phyloP scores from a whole-genome alignment of 208 protist genomes.

The Acanthamoeba royreba region DNA sequence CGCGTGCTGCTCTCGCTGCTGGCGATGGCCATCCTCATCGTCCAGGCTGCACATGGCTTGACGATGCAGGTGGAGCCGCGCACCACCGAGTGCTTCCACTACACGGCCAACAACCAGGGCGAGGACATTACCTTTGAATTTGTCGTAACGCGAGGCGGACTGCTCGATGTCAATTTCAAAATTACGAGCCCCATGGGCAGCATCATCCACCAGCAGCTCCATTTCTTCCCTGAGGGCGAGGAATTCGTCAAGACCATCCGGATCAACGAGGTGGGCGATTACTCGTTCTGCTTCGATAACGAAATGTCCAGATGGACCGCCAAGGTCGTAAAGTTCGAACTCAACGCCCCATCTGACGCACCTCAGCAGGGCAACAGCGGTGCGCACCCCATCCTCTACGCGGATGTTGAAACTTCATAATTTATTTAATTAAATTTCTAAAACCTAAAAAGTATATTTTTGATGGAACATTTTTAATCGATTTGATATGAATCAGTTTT shows the following conservation, averaged over 20 bases:
- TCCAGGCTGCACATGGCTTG: neutral
- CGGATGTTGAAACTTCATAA: no score
- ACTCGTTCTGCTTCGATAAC: constrained; percentile 11
- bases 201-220: neutral
- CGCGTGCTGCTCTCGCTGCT: neutral
- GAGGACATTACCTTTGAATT: neutral
- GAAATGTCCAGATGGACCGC: neutral
- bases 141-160: neutral
- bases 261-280: neutral
- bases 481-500: neutral
- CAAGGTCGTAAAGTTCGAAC: neutral
- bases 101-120: neutral
- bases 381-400: neutral
- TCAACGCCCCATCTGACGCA: neutral
- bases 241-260: neutral
- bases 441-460: no score
- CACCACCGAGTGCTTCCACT: neutral
- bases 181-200: neutral
- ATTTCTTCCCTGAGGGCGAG: neutral
- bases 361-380: neutral
- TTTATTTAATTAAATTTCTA: no score
- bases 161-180: neutral
- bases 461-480: no score
- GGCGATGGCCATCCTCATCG: neutral
- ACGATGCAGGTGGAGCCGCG: neutral